Evolutionary conservation across 768 basidiomycete species (phyloP), one percentile per base, ranked within the genome.

Genomic region (Panellus pusillus): DNA sequence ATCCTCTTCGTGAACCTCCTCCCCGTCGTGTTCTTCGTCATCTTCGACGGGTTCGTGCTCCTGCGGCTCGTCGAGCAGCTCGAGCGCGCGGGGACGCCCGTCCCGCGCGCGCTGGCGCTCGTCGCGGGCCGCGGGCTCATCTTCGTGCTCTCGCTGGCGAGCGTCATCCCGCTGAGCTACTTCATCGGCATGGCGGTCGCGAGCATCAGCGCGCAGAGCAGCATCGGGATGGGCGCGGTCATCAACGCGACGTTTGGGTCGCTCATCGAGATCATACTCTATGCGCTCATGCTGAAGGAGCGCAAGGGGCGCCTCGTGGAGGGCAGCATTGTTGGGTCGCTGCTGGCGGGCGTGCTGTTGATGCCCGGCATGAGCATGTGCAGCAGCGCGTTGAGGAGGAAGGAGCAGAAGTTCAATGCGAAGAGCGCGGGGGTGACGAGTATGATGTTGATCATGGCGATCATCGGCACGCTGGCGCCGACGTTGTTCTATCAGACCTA

Each of bases 111-210:
- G 57, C 75, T 97, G 41, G 75, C 74, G 4, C 69, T 89, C 60
- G 66, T 98, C 52, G 80, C 91, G 7, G 86, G 86, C 1, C 86
- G 86, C 44, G 81, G 79, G 3, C 72, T 91, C 63, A 87, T 98
- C 63, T 98, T 99, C 69, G 60, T 92, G 40, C 71, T 95, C 63
- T 81, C 88, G 60, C 76, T 99, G 41, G 81, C 89, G 24, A 92
- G 91, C 61, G 93, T 99, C 65, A 98, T 99, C 60, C 97, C 97
- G 0, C 79, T 99, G 17, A 94, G 91, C 8, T 99, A 99, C 76
- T 99, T 99, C 74, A 98, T 99, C 65, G 97, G 97, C 15, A 98
- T 98, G 97, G 97, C 97, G 8, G 97, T 99, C 55, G 97, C 97
- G 3, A 94, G 91, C 40, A 98, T 99, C 64, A 93, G 90, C n/a